Evolutionary conservation across 257 asterid genomes (phyloP), one percentile per base, ranked within the genome.

Genomic region (Cynanchum wilfordii): DNA sequence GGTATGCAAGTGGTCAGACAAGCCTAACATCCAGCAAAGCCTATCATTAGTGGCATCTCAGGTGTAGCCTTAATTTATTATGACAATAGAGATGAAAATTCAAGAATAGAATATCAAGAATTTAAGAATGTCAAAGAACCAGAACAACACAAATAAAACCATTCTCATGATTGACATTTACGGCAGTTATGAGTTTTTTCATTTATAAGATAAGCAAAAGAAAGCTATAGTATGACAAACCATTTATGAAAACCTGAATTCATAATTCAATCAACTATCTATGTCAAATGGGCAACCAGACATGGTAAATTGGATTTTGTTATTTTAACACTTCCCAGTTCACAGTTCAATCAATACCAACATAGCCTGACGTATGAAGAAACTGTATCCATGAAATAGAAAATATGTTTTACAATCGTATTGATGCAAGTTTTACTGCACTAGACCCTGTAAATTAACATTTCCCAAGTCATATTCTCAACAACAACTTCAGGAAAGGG

Each of bases 131-230:
- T 54, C n/a, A 11, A 40, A 58, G 38, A n/a, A 59, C 74, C 29
- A 45, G 52, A 47, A 47, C 22, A 5, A 24, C 57, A 71, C 20
- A 59, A 27, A 71, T 16, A 64, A 40, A 71, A 63, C 42, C 11
- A 22, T 15, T n/a, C 27, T 57, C 25, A 4, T 4, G 2, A 24
- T 10, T 63, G 49, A 11, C 17, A 58, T 25, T 42, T 30, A 19
- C 59, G 17, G 59, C 22, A 56, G 30, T 55, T 10, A 3, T 19
- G 6, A 38, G n/a, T 22, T 60, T 22, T 60, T 54, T 36, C 49
- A 62, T 16, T 22, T 29, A 22, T 15, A 56, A 71, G 55, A 71
- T 71, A 22, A 71, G 22, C 52, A 51, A 55, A 56, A 33, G 56
- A 42, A 24, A 50, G 11, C 2, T 12, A 24, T 20, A n/a, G 9